Conservation (phyloP, 495 filamentous ascomycete species). For the Astrothelium macrocarpum region DNA sequence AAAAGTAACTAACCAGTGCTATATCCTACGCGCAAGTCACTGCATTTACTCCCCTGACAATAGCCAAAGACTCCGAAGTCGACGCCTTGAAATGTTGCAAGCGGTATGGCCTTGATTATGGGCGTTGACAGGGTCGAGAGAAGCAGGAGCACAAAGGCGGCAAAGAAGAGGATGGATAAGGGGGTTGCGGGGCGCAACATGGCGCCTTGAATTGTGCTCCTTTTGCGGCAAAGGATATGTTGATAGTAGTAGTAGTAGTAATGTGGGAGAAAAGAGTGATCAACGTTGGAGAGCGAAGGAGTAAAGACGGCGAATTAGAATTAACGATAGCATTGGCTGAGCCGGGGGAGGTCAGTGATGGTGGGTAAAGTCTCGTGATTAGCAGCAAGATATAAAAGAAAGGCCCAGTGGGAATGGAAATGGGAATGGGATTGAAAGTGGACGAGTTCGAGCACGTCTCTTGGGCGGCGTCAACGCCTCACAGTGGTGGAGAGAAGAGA, state of each 20-base stretch:
- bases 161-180: conserved; percentile 71
- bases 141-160: conserved; percentile 75
- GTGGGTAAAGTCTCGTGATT: neutral
- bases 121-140: conserved; percentile 89
- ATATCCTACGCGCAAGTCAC: conserved; percentile 73
- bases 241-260: too few relatives aligned
- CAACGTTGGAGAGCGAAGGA: neutral
- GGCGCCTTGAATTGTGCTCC: conserved; percentile 32
- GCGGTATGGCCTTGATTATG: conserved; percentile 73
- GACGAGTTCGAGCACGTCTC: neutral
- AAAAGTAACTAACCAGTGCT: conserved; percentile 57
- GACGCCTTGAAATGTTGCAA: conserved; percentile 64
- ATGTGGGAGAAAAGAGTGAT: neutral
- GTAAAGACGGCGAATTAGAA: neutral
- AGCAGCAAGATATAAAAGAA: neutral
- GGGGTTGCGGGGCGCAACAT: conserved; percentile 88
- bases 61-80: conserved; percentile 92
- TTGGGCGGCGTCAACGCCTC: neutral
- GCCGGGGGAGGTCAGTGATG: neutral
- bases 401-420: neutral
- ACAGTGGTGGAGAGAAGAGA: neutral
- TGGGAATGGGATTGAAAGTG: neutral
- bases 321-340: neutral
- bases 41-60: conserved; percentile 57
- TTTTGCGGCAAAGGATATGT: too few relatives aligned